These are phyloP conservation scores for Jasminum sambac DNA, from an alignment of 257 asterid genomes.

Conservation along the genomic window DNA sequence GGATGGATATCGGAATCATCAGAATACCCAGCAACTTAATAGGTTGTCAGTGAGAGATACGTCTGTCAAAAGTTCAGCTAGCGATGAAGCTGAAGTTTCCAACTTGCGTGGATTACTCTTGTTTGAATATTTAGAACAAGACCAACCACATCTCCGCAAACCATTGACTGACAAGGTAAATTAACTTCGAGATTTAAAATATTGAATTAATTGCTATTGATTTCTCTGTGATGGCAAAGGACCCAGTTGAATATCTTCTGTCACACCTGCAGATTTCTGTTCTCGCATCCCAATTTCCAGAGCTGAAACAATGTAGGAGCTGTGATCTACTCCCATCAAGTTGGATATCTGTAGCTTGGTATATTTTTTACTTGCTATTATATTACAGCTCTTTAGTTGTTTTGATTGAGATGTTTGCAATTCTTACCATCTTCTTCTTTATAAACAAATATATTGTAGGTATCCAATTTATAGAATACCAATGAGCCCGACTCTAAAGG, in stretches of 20 bases:
- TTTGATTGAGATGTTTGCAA: conserved; percentile 10
- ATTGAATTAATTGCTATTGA: conserved; percentile 6
- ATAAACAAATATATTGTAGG: conserved; percentile 49
- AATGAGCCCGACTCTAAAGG: conserved; percentile 45
- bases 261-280: conserved; percentile 51
- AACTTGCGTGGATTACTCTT: conserved; percentile 38
- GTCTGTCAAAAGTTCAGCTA: conserved; percentile 33
- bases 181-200: conserved; percentile 7
- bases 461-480: conserved; percentile 69
- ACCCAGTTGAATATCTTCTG: conserved; percentile 23
- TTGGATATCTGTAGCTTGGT: conserved; percentile 96
- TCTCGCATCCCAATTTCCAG: conserved; percentile 61
- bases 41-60: conserved; percentile 36
- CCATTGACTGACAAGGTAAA: conserved; percentile 69
- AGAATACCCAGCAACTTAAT: conserved; percentile 30
- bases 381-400: conserved; percentile 7
- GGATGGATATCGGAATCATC: conserved; percentile 6
- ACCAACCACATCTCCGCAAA: conserved; percentile 61
- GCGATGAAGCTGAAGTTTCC: conserved; percentile 37
- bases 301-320: conserved; percentile 61
- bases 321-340: conserved; percentile 80
- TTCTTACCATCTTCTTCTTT: conserved; percentile 14
- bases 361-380: conserved; percentile 18
- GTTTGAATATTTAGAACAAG: conserved; percentile 66
- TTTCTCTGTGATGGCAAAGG: conserved; percentile 21